These are phyloP conservation scores for Achaetomium macrosporum DNA, from an alignment of 2,329 filamentous ascomycete species.

Conservation along the genomic window DNA sequence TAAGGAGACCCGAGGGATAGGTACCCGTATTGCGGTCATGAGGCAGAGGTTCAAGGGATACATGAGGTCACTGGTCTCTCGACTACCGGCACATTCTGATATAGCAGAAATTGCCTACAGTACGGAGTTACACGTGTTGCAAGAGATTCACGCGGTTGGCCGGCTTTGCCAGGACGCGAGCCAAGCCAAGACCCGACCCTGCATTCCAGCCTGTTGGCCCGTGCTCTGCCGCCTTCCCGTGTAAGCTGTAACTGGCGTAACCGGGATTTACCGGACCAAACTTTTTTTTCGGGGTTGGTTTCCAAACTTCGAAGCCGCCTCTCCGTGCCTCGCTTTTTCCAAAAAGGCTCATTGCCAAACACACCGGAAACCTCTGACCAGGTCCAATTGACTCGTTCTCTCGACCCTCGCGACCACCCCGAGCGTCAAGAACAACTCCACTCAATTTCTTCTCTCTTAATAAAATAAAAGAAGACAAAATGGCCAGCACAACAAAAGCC, in stretches of 20 bases:
- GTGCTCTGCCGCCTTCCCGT: conserved; percentile 12
- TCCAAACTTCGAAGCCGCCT: conserved; percentile 12
- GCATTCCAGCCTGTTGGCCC: conserved; percentile 11
- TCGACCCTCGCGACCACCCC: conserved; percentile 16
- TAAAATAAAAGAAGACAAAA: conserved; percentile 31
- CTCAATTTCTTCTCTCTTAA: conserved; percentile 27
- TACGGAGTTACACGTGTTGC: no score
- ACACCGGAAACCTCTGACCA: conserved; percentile 17
- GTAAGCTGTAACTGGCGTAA: neutral
- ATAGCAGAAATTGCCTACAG: no score
- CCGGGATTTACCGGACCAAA: conserved; percentile 26
- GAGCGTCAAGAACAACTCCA: conserved; percentile 25
- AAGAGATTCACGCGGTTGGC: neutral
- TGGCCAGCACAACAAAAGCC: conserved; percentile 33
- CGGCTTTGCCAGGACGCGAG: neutral
- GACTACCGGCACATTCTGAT: no score
- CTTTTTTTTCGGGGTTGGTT: conserved; percentile 19
- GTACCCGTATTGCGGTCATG: no score
- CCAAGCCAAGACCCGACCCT: conserved; percentile 2
- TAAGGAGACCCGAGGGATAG: no score
- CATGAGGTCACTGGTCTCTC: no score
- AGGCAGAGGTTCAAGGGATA: no score
- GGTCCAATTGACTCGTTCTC: conserved; percentile 19
- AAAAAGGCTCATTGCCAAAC: conserved; percentile 25
- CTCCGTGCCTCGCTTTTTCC: conserved; percentile 19